Evolutionary conservation across 345 rosid species (phyloP).

Genomic region (Mercurialis annua): DNA sequence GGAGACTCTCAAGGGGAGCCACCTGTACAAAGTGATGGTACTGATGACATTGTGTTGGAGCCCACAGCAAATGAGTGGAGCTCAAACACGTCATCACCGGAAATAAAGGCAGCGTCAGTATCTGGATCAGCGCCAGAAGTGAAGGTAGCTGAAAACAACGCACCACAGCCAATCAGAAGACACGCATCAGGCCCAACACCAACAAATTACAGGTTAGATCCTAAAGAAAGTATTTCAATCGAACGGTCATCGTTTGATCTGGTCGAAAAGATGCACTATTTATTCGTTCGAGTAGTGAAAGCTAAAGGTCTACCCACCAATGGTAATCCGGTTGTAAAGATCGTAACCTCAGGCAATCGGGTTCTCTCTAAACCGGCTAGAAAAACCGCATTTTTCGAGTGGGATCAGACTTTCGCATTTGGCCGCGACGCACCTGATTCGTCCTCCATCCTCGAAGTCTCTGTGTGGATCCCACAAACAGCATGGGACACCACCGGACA

Average conservation of each 20-base stretch:
- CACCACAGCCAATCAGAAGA: conserved; percentile 50
- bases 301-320: conserved; percentile 66
- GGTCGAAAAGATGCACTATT: conserved; percentile 91
- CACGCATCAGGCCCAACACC: conserved; percentile 29
- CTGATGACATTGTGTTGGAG: conserved; percentile 34
- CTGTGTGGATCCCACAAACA: conserved; percentile 55
- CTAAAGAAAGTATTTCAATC: conserved; percentile 48
- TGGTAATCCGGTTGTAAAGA: conserved; percentile 58
- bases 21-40: background rate
- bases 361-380: conserved; percentile 58
- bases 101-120: conserved; percentile 39
- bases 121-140: conserved; percentile 48
- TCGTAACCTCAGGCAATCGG: conserved; percentile 45
- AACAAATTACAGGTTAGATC: conserved; percentile 45
- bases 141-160: conserved; percentile 33
- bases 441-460: conserved; percentile 57
- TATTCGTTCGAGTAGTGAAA: conserved; percentile 77
- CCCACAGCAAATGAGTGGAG: conserved; percentile 25
- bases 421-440: conserved; percentile 69
- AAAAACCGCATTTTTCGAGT: conserved; percentile 57
- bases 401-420: conserved; percentile 92
- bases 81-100: conserved; percentile 24
- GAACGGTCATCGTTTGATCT: conserved; percentile 84
- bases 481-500: conserved; percentile 4
- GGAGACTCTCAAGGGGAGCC: conserved; percentile 20